A percentile compares a stretch with the other conserved stretches of the same genome.
Evolutionary conservation across 2,329 filamentous ascomycete species (phyloP).

Genomic region (Dactylellina parvicollis): DNA sequence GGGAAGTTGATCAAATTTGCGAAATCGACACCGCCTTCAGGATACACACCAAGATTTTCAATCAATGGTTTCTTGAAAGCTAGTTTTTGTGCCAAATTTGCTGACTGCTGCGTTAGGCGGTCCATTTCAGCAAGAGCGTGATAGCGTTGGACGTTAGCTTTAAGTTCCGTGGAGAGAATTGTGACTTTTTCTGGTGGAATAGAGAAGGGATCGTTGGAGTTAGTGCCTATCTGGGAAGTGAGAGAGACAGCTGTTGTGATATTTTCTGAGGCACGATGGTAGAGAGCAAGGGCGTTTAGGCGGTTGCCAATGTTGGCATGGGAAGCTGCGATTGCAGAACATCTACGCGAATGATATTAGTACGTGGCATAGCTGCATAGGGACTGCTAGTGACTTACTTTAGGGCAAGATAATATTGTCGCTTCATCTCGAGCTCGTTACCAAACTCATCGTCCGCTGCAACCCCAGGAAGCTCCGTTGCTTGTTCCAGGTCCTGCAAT

Average conservation of each 20-base stretch:
- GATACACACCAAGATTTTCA: slow-evolving; percentile 79
- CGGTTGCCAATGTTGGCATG: slow-evolving; percentile 78
- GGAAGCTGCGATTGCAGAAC: slow-evolving; percentile 83
- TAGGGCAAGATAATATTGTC: slow-evolving; percentile 84
- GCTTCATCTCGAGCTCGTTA: slow-evolving; percentile 78
- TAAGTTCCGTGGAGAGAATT: slow-evolving; percentile 71
- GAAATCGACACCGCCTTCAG: slow-evolving; percentile 75
- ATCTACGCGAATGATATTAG: slow-evolving; percentile 67
- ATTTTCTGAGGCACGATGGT: slow-evolving; percentile 73
- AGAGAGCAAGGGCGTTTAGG: slow-evolving; percentile 84
- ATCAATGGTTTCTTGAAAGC: slow-evolving; percentile 71
- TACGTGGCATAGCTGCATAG: not conserved
- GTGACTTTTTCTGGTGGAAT: slow-evolving; percentile 70
- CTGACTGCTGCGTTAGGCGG: slow-evolving; percentile 38
- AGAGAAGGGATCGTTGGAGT: slow-evolving; percentile 72
- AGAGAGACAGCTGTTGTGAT: slow-evolving; percentile 63
- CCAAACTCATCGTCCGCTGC: slow-evolving; percentile 82
- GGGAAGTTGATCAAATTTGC: slow-evolving; percentile 86
- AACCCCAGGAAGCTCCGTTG: slow-evolving; percentile 88
- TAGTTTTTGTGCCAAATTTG: slow-evolving; percentile 64
- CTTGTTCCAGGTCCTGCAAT: slow-evolving; percentile 86
- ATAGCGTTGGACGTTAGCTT: slow-evolving; percentile 78
- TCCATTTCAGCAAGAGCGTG: slow-evolving; percentile 87
- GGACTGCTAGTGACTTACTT: slow-evolving; percentile 67
- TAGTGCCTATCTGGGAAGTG: slow-evolving; percentile 61